Conservation (phyloP, 371 early-diverging fungal species). For the Mortierella sp. region DNA sequence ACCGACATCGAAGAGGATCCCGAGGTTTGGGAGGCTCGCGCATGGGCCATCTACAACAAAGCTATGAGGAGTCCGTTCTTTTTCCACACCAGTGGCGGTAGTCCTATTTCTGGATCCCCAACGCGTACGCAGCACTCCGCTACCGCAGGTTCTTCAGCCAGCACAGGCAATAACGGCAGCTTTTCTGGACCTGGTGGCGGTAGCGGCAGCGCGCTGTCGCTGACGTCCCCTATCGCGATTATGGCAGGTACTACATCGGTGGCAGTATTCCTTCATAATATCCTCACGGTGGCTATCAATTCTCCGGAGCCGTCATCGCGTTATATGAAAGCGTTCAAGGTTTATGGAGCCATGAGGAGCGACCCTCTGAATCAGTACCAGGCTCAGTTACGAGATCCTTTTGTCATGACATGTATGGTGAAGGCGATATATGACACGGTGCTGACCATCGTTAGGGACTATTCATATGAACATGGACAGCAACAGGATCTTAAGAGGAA, state of each 20-base stretch:
- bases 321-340: constrained; percentile 29
- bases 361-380: constrained; percentile 26
- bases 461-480: constrained; percentile 3
- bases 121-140: not conserved
- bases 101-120: constrained; percentile 6
- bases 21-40: constrained; percentile 45
- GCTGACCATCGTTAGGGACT: constrained; percentile 7
- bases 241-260: constrained; percentile 19
- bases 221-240: not conserved
- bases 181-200: not conserved
- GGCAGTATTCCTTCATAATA: constrained; percentile 32
- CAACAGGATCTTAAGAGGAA: not conserved
- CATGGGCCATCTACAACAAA: constrained; percentile 51
- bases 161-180: not conserved
- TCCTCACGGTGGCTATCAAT: constrained; percentile 34
- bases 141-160: not conserved
- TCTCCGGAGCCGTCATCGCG: constrained; percentile 39
- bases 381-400: constrained; percentile 37
- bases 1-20: constrained; percentile 14
- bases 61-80: constrained; percentile 24
- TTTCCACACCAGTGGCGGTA: not conserved
- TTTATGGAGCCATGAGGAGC: constrained; percentile 34
- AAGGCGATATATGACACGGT: constrained; percentile 41
- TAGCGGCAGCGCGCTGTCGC: not conserved
- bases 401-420: constrained; percentile 43